Base-by-base conservation (phyloP, 768 basidiomycete species). In the Phylloporus sp. region DNA sequence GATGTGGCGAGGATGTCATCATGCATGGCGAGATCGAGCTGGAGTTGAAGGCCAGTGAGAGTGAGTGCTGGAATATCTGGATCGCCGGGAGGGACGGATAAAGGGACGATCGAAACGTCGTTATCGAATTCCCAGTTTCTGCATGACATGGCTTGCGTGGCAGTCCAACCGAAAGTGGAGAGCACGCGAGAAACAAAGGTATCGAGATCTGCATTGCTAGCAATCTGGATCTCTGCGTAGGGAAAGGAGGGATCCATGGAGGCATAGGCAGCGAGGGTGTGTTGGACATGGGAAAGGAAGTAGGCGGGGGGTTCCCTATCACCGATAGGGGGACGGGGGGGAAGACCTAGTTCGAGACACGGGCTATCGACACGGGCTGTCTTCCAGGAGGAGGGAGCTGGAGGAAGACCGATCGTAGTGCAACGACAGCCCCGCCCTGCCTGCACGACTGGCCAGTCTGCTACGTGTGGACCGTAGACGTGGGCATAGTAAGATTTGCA, bases 391-490 rank as follows among this genome's bases (percentile, higher is more conserved):
- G 53, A 44, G 31, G 38, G 35, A 12, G 18, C 22, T 16, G 59
- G 18, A 35, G 54, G 41, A 43, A 57, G 53, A n/a, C 60, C 62
- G 45, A 64, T 57, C 36, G 63, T 59, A 36, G 60, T 50, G 59
- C 80, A 82, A n/a, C 68, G 67, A 59, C 81, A 82, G 15, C 76
- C 71, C 2, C 78, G 72, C 7, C 64, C 67, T 35, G 60, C 64
- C 42, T 69, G 73, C 48, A 79, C 76, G 49, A 78, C 74, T 39
- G 77, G 76, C 80, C 80, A 82, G 41, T 76, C 71, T 62, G 76
- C 80, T 9, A 81, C 68, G 53, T 77, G 74, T 27, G 69, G 68
- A 1, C 80, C 80, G 54, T 75, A 82, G 23, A 82, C 77, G 51
- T 80, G 77, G 20, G 76, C 63, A 59, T 81, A 75, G 60, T 78